phyloP scores from a whole-genome alignment of 2,329 filamentous ascomycete species.

The Cercospora sp. region DNA sequence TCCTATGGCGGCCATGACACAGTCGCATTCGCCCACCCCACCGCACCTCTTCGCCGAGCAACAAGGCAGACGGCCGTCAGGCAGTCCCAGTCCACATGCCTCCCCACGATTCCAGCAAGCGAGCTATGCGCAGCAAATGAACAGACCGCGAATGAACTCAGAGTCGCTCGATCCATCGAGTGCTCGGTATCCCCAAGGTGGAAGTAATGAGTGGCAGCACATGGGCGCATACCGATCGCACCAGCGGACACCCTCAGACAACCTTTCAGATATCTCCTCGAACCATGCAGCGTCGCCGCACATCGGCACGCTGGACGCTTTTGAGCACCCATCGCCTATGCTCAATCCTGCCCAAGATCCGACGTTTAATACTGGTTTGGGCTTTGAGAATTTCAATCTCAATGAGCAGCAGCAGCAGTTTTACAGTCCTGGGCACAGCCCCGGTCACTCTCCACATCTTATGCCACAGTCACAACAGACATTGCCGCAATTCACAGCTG shows the following conservation, averaged over 20 bases:
- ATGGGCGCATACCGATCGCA: constrained; percentile 73
- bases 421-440: constrained; percentile 49
- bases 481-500: constrained; percentile 51
- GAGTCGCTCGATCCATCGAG: constrained; percentile 61
- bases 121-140: constrained; percentile 47
- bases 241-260: constrained; percentile 80
- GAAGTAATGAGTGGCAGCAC: constrained; percentile 59
- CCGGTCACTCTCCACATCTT: constrained; percentile 64
- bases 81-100: constrained; percentile 53
- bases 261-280: constrained; percentile 78
- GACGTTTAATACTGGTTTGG: constrained; percentile 75
- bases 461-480: constrained; percentile 66
- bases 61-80: constrained; percentile 53
- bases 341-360: constrained; percentile 71
- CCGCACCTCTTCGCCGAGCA: constrained; percentile 58
- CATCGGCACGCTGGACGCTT: constrained; percentile 72
- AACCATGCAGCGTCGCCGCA: constrained; percentile 76
- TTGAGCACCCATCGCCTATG: constrained; percentile 82
- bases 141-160: constrained; percentile 58
- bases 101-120: constrained; percentile 58
- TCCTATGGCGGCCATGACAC: constrained; percentile 54
- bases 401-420: constrained; percentile 56
- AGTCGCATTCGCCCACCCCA: constrained; percentile 54
- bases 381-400: constrained; percentile 77
- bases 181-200: constrained; percentile 57